phyloP scores from a whole-genome alignment of 257 asterid species.

The Avicennia marina region DNA sequence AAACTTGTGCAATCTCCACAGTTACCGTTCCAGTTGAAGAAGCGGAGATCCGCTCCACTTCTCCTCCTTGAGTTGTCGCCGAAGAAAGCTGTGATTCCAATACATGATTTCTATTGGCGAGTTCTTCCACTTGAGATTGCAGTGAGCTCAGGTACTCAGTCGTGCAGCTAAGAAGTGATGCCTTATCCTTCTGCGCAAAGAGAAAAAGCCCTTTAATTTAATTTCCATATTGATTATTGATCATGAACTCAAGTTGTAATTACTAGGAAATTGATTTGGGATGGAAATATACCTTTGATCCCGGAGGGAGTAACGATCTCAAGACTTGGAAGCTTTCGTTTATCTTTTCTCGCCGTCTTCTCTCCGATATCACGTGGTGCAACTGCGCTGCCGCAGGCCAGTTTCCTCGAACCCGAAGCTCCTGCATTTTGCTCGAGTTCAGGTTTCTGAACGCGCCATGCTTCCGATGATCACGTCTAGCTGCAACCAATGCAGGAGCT shows the following conservation, averaged over 20 bases:
- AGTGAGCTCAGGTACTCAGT: conserved; percentile 39
- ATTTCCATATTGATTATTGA: background rate
- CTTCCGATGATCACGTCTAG: no score
- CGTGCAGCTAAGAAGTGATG: conserved; percentile 56
- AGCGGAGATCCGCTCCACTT: background rate
- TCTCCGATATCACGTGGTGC: conserved; percentile 58
- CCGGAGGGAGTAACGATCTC: conserved; percentile 55
- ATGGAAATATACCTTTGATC: conserved; percentile 43
- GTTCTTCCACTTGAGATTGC: conserved; percentile 45
- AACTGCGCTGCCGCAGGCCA: conserved; percentile 30
- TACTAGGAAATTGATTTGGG: background rate
- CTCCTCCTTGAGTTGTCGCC: background rate
- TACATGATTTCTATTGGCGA: conserved; percentile 27
- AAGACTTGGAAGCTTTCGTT: conserved; percentile 53
- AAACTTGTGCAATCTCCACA: conserved; percentile 25
- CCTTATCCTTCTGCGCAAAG: conserved; percentile 54
- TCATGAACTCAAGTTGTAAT: background rate
- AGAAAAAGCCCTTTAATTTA: background rate
- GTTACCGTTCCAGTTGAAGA: conserved; percentile 20
- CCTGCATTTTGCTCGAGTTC: no score
- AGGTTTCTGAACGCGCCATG: no score
- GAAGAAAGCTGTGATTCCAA: conserved; percentile 33
- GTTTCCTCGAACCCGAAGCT: conserved; percentile 11
- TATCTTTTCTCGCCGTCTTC: conserved; percentile 49
- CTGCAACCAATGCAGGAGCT: no score